Evolutionary conservation across 139 green algal species (phyloP).

Genomic region (Volvox reticuliferus): DNA sequence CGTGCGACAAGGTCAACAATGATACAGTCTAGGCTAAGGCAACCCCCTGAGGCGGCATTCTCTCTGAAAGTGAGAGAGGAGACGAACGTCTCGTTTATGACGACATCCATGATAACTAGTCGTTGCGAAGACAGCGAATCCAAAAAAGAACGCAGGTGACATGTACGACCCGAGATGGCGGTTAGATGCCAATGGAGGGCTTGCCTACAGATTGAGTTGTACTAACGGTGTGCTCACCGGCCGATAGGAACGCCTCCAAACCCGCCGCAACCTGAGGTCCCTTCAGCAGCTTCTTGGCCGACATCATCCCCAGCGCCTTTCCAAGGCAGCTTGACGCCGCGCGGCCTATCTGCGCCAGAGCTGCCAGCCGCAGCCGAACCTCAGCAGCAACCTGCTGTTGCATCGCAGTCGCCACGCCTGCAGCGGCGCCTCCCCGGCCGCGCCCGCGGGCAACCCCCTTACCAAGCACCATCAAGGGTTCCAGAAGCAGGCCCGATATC

Average conservation of each 20-base stretch:
- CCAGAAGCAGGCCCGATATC: slow-evolving; percentile 62
- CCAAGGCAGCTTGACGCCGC: slow-evolving; percentile 60
- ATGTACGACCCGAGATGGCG: too few species aligned
- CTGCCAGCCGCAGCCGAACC: slow-evolving; percentile 69
- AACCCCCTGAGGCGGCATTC: too few species aligned
- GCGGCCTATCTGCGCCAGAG: slow-evolving; percentile 56
- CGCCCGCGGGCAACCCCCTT: neutral
- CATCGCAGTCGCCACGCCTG: slow-evolving; percentile 27
- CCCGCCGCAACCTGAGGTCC: slow-evolving; percentile 43
- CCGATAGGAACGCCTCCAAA: slow-evolving; percentile 61
- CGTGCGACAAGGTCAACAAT: too few species aligned
- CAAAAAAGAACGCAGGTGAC: too few species aligned
- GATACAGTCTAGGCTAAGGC: too few species aligned
- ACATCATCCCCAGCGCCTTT: slow-evolving; percentile 42
- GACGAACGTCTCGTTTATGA: too few species aligned
- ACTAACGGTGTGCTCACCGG: neutral
- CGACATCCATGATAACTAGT: too few species aligned
- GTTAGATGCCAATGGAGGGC: too few species aligned
- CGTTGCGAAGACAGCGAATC: too few species aligned
- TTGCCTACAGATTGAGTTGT: too few species aligned
- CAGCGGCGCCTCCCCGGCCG: too few species aligned
- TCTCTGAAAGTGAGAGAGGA: too few species aligned
- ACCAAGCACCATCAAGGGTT: slow-evolving; percentile 42
- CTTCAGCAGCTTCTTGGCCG: slow-evolving; percentile 53
- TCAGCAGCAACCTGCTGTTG: slow-evolving; percentile 24